Conservation (phyloP, 2,329 filamentous ascomycete genomes). For the Aspergillus tamarii region DNA sequence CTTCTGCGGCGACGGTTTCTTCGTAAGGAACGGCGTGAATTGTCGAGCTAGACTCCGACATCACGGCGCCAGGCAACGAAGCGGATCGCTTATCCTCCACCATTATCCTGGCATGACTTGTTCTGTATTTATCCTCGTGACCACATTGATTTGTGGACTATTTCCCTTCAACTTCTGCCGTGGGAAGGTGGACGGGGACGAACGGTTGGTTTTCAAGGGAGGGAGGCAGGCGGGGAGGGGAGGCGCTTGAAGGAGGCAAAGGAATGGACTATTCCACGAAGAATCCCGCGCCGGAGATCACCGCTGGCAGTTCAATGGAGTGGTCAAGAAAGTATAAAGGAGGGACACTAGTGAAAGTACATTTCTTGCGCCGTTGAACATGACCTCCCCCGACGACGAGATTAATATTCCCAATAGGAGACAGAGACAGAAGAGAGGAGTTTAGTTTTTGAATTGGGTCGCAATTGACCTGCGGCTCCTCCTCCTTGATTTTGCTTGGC, state of each 20-base stretch:
- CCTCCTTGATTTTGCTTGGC: constrained; percentile 14
- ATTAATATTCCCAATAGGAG: constrained; percentile 8
- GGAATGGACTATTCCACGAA: constrained; percentile 2
- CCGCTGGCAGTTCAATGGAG: neutral
- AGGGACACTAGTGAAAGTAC: constrained; percentile 10
- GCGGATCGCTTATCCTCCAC: constrained; percentile 31
- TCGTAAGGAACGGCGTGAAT: constrained; percentile 32
- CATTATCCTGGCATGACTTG: constrained; percentile 44
- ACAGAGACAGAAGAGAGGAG: constrained; percentile 14
- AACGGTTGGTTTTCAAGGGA: constrained; percentile 5
- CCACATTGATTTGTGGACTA: neutral
- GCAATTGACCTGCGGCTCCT: neutral
- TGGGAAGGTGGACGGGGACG: neutral
- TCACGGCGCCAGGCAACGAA: constrained; percentile 30
- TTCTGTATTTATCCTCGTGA: constrained; percentile 12
- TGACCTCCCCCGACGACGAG: constrained; percentile 20
- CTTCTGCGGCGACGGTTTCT: constrained; percentile 28
- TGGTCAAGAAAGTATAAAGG: constrained; percentile 3
- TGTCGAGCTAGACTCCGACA: constrained; percentile 30
- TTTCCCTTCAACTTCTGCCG: neutral
- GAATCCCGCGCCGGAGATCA: constrained; percentile 1
- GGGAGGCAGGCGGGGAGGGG: constrained; percentile 3
- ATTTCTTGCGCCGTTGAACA: constrained; percentile 17
- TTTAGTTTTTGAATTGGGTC: constrained; percentile 2
- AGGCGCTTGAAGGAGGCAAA: neutral